Conservation (phyloP, 208 protist species). For the Porcisia deanei region DNA sequence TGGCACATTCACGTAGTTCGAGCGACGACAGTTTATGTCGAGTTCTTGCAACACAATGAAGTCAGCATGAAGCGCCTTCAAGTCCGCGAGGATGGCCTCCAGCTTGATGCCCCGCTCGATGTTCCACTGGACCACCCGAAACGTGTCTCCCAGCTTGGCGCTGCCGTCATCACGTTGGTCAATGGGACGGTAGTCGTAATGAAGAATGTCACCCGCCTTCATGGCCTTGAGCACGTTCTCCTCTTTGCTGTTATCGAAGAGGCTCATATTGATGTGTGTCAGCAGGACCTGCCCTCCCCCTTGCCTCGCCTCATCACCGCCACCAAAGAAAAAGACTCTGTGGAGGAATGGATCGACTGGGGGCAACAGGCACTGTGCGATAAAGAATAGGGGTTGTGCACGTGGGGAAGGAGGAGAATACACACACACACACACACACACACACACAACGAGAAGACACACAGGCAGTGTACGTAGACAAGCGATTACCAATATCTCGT, state of each 20-base stretch:
- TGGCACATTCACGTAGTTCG: conserved; percentile 62
- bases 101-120: conserved; percentile 77
- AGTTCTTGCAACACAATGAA: conserved; percentile 83
- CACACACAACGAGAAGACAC: neutral
- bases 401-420: neutral
- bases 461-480: neutral
- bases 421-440: neutral
- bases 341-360: too few species aligned
- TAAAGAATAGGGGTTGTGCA: neutral
- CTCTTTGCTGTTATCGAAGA: conserved; percentile 7
- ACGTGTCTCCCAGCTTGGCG: conserved; percentile 42
- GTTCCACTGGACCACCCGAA: conserved; percentile 82
- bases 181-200: conserved; percentile 65
- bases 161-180: neutral
- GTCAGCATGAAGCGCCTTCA: conserved; percentile 56
- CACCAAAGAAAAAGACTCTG: neutral
- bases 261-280: neutral
- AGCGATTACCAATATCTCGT: neutral
- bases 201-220: conserved; percentile 48
- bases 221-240: conserved; percentile 25
- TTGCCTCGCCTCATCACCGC: neutral
- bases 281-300: neutral
- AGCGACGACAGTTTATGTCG: conserved; percentile 77
- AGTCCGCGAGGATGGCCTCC: conserved; percentile 51
- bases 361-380: neutral